These are phyloP conservation scores for Bertia moriformis DNA, from an alignment of 2,329 filamentous ascomycete genomes.

Conservation along the genomic window DNA sequence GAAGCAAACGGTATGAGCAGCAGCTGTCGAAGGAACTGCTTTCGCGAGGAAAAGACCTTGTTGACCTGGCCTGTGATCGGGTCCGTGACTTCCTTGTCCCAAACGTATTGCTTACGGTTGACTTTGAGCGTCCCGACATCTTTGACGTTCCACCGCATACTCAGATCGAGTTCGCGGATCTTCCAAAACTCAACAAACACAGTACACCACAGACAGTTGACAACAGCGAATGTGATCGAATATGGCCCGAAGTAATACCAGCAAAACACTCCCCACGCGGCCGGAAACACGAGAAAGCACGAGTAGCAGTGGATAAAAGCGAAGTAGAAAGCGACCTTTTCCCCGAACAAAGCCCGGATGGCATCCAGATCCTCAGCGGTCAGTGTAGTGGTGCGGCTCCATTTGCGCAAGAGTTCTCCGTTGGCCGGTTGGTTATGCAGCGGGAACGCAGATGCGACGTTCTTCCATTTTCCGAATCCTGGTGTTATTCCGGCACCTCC, in stretches of 20 bases:
- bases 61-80: conserved; percentile 56
- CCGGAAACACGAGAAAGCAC: background rate
- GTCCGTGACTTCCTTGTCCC: background rate
- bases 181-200: background rate
- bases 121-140: background rate
- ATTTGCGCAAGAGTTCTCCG: background rate
- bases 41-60: conserved; percentile 61
- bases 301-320: conserved; percentile 1
- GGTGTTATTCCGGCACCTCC: background rate
- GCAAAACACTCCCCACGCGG: background rate
- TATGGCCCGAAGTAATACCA: background rate
- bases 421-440: background rate
- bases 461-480: background rate
- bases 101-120: background rate
- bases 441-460: background rate
- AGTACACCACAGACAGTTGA: background rate
- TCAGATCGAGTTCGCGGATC: background rate
- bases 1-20: conserved; percentile 76
- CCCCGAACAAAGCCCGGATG: background rate
- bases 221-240: background rate
- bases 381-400: background rate
- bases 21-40: conserved; percentile 63
- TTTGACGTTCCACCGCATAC: background rate
- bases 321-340: background rate
- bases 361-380: background rate